Conservation (phyloP, 306 rosid species). For the Prunus padus region DNA sequence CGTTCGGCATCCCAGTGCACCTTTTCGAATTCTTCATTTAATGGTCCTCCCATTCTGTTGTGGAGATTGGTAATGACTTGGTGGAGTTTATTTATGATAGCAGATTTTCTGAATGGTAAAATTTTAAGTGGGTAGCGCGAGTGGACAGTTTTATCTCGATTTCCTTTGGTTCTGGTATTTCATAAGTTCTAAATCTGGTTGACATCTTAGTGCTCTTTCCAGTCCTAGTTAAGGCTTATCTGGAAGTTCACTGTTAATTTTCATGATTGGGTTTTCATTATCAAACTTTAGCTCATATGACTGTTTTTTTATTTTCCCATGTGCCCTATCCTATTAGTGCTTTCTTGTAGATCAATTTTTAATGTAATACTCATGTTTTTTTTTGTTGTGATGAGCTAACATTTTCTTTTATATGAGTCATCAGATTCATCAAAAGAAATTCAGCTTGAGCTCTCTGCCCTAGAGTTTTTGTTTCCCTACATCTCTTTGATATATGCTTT, state of each 20-base stretch:
- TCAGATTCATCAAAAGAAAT: constrained; percentile 84
- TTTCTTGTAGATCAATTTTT: constrained; percentile 15
- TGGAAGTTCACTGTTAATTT: background rate
- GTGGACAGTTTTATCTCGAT: background rate
- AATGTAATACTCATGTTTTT: constrained; percentile 29
- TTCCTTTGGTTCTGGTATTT: background rate
- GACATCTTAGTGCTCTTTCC: background rate
- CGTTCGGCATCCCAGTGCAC: constrained; percentile 39
- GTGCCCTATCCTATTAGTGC: background rate
- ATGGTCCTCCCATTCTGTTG: constrained; percentile 33
- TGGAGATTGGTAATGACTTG: constrained; percentile 19
- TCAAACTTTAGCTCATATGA: background rate
- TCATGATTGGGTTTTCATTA: background rate
- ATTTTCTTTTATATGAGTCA: constrained; percentile 60
- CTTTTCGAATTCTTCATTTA: constrained; percentile 29
- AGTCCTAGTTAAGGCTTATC: background rate
- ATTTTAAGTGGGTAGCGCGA: background rate
- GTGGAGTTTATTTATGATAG: constrained; percentile 14
- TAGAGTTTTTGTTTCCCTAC: constrained; percentile 75
- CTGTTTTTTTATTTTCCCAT: background rate
- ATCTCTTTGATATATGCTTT: constrained; percentile 79
- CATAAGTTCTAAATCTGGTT: background rate
- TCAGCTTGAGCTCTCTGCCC: constrained; percentile 91
- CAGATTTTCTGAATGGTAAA: background rate
- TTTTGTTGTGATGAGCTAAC: constrained; percentile 58